Base-by-base conservation (phyloP, 192 early-diverging fungal species). In the Chytriomyces sp. region DNA sequence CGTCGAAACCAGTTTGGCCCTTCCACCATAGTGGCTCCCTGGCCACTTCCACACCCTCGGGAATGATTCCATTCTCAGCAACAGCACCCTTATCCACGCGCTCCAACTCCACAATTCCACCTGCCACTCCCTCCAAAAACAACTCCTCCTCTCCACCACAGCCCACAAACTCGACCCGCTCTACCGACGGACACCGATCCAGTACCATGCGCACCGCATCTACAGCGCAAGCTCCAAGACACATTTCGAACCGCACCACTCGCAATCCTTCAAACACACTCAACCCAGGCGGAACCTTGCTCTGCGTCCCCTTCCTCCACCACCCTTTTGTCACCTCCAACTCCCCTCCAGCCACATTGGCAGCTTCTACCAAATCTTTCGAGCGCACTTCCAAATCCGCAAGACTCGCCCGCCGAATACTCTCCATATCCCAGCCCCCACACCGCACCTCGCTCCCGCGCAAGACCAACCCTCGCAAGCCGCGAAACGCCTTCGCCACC, bases 81-180 rank as follows among this genome's bases (percentile, higher is more conserved):
- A 49, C 31, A 22, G 38, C 3, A 12, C 19, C 56, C 12, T 3
- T 12, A 44, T 19, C 54, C n/a, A 71, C 37, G 4, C 34, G 10
- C 36, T 73, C 71, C 4, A 49, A 54, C 38, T 73, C 71, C 49
- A 73, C 71, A 61, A 49, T 37, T 34, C 73, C 61, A 12, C 17
- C 37, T 4, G 54, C 63, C 57, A 19, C 33, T 19, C 33, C 30
- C 62, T 74, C 73, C 63, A 74, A 58, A 33, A 74, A 65, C 73
- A 39, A 33, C 30, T 64, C 54, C 38, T 67, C 73, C 26, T 58
- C 73, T 5, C 17, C 31, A 14, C 73, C 53, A 31, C 62, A 64
- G 8, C 73, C 73, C 7, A 74, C 73, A 65, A 74, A 74, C 55
- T 74, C 73, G 25, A 74, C 63, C 17, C 73, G 5, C 39, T 74